Base-by-base conservation (phyloP, 2,329 filamentous ascomycete species). In the Fusarium pininemorale region DNA sequence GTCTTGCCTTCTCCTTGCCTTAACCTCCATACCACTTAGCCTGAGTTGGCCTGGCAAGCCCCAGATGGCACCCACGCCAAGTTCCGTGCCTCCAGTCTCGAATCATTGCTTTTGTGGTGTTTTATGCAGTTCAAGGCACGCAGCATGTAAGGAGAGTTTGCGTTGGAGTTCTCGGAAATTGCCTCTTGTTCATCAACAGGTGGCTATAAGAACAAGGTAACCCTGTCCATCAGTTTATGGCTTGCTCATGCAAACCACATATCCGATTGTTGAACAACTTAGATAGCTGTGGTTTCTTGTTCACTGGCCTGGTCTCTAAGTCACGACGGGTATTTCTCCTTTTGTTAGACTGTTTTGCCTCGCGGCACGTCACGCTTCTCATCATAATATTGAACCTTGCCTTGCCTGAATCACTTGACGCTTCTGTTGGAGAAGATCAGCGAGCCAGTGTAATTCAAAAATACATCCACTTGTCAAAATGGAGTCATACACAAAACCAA, bases 1-100 rank as follows among this genome's bases (percentile, higher is more conserved):
- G 74, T 74, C 72, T 75, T 58, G 63, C 72, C 41, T 73, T 69
- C 75, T 78, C 75, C 75, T 77, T 77, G 72, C 75, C 69, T 77
- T 63, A 57, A 73, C 59, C 56, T 70, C 68, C 72, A 75, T 75
- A 73, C 69, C 72, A 70, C 75, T 69, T 74, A 65, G 53, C 74
- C 72, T 56, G 66, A 78, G 74, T 73, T 62, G 70, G 75, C 66
- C 65, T 70, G 63, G 67, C 67, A 70, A 70, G 60, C 67, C 66
- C 47, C 59, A 65, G 62, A 70, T 65, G 63, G 62, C 50, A 56
- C 66, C 50, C 51, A 42, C 59, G 66, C 72, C 65, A 69, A 73
- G 75, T 56, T 64, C 69, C 55, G 61, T 41, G 63, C 47, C 59
- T 41, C 44, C 60, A 67, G 37, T 70, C 72, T 73, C 54, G 35